These are phyloP conservation scores for Talaromyces marneffei DNA, from an alignment of 2,329 filamentous ascomycete species.

Conservation along the genomic window DNA sequence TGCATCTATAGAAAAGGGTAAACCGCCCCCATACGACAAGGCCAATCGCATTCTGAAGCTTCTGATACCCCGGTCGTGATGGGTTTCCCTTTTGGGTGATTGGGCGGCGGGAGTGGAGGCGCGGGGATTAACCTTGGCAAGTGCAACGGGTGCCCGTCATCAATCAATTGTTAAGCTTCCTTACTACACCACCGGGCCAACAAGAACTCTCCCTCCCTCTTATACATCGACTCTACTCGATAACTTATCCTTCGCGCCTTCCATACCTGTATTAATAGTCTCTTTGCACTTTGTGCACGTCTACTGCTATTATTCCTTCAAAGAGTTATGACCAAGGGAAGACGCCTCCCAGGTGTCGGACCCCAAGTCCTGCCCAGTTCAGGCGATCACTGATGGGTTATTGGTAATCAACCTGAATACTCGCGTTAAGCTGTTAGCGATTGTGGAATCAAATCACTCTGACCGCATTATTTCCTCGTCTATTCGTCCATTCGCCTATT, in stretches of 20 bases:
- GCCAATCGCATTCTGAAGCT: not conserved
- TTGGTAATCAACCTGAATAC: not conserved
- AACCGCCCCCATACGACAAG: not conserved
- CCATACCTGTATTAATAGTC: not conserved
- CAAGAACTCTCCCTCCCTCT: not conserved
- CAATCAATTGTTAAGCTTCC: not conserved
- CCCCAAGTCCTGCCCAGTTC: slow-evolving; percentile 12
- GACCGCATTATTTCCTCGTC: not conserved
- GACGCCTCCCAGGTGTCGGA: slow-evolving; percentile 14
- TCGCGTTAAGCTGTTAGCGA: not conserved
- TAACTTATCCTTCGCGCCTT: not conserved
- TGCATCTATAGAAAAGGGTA: too few species aligned
- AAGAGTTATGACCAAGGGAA: slow-evolving; percentile 13
- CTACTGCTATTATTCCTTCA: not conserved
- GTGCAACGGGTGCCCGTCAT: not conserved
- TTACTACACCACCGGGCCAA: not conserved
- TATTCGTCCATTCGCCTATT: not conserved
- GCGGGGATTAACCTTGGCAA: slow-evolving; percentile 8
- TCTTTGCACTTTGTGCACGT: not conserved
- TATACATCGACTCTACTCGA: not conserved
- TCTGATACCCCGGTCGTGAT: not conserved
- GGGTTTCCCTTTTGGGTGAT: not conserved
- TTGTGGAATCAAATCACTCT: not conserved
- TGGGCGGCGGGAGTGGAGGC: not conserved
- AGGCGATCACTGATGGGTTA: not conserved